phyloP scores from a whole-genome alignment of 192 early-diverging fungal species.

The Allomyces javanicus region DNA sequence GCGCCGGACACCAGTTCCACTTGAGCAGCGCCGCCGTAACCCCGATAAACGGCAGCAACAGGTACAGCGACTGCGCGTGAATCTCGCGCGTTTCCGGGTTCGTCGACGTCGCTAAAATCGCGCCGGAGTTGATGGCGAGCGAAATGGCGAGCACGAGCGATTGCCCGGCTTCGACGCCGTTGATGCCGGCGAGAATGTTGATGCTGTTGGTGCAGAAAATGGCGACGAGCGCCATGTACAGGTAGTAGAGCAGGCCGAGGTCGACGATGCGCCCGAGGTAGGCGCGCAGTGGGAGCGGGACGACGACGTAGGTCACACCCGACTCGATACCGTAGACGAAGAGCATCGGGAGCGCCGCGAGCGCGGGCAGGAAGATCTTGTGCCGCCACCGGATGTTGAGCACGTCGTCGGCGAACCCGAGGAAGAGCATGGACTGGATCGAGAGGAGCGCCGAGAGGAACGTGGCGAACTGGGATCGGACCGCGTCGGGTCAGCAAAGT shows the following conservation, averaged over 20 bases:
- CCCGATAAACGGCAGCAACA: constrained; percentile 22
- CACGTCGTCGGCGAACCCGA: constrained; percentile 97
- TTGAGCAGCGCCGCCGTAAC: constrained; percentile 59
- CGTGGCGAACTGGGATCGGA: not conserved
- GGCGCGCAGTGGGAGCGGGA: constrained; percentile 75
- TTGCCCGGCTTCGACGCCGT: constrained; percentile 91
- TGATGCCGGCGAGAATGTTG: constrained; percentile 95
- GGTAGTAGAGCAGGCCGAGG: constrained; percentile 69
- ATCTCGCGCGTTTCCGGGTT: constrained; percentile 8
- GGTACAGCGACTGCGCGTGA: constrained; percentile 75
- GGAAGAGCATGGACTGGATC: constrained; percentile 86
- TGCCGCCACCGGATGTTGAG: constrained; percentile 88
- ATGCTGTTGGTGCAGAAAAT: constrained; percentile 96
- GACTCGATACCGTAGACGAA: constrained; percentile 84
- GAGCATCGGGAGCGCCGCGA: constrained; percentile 81
- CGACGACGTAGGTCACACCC: constrained; percentile 66
- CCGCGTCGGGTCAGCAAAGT: not conserved
- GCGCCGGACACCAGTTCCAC: constrained; percentile 86
- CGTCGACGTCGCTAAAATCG: not conserved
- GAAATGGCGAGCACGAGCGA: constrained; percentile 79
- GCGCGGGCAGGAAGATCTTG: constrained; percentile 80
- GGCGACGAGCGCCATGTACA: constrained; percentile 68
- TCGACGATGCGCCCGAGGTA: constrained; percentile 3
- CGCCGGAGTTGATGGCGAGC: constrained; percentile 55
- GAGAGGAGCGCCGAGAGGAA: constrained; percentile 74